Conservation (phyloP, 495 filamentous ascomycete species). For the Penicillium robsamsonii region DNA sequence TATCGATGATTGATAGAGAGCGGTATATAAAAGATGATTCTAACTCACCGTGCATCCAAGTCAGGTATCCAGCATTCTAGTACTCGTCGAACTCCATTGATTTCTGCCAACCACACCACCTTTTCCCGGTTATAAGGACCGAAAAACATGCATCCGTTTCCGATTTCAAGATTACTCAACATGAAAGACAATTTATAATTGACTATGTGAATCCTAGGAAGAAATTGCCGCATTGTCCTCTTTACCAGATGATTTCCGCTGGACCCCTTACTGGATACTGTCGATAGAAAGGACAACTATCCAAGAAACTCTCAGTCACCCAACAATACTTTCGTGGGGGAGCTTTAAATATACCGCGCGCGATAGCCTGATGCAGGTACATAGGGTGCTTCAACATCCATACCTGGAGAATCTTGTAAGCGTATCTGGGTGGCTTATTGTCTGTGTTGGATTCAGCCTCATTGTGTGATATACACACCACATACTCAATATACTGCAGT, state of each 20-base stretch:
- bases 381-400: conserved; percentile 4
- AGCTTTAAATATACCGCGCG: background rate
- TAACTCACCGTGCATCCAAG: too few species aligned
- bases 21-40: too few species aligned
- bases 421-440: background rate
- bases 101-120: too few species aligned
- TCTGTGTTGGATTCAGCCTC: background rate
- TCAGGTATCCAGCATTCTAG: too few species aligned
- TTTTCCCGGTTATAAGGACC: too few species aligned
- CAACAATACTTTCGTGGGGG: background rate
- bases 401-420: background rate
- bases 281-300: background rate
- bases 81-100: too few species aligned
- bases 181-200: background rate
- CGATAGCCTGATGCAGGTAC: background rate
- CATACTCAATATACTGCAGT: background rate
- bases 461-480: conserved; percentile 3
- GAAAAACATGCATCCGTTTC: background rate
- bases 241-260: background rate
- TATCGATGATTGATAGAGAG: too few species aligned
- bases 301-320: conserved; percentile 1
- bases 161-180: background rate
- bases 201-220: background rate
- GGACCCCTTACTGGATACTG: background rate
- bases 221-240: background rate